Base-by-base conservation (phyloP, 768 basidiomycete genomes). In the Calvatia gigantea region DNA sequence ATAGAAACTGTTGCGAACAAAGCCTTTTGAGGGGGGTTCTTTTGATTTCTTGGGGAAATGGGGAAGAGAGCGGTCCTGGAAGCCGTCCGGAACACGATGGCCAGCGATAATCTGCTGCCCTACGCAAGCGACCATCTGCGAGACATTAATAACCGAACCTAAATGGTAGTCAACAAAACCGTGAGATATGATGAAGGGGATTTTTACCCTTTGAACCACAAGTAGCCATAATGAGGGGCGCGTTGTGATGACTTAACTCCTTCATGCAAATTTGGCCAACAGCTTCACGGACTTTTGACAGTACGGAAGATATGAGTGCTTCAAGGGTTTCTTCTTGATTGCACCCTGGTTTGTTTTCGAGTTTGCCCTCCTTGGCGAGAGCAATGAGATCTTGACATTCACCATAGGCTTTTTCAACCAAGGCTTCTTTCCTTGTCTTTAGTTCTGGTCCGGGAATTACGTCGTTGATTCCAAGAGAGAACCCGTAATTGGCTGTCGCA, bases 41-140 rank as follows among this genome's bases (percentile, higher is more conserved):
- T 91, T 87, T 3, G 93, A 94, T 70, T 95, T 96, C 74, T 98
- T 98, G 11, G 88, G 91, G 71, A 98, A 99, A 70, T 99, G 97
- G 0, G 97, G 97, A n/a, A 99, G 78, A 1, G 97, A 96, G 32
- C 97, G 89, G 71, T 99, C 97, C 72, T 98, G 96, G 76, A 99
- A 99, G 28, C 96, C 97, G 78, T 98, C 89, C 0, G 94, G 95
- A 5, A 99, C 94, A 82, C 97, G 97, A 73, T 92, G 89, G 6
- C 97, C 97, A 17, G 94, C 85, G 59, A 99, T 98, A 70, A 98
- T 98, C 68, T 99, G 97, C 67, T 99, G 97, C 4, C 97, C 97
- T 62, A 99, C 97, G 83, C 96, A 98, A 66, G 96, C 97, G 51
- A 98, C 96, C 97, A 99, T 99, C 74, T 99, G 97, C 21, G 94